Evolutionary conservation across 148 eudicot species (phyloP), one percentile per base, ranked within the genome.

Genomic region (Silene uniflora): DNA sequence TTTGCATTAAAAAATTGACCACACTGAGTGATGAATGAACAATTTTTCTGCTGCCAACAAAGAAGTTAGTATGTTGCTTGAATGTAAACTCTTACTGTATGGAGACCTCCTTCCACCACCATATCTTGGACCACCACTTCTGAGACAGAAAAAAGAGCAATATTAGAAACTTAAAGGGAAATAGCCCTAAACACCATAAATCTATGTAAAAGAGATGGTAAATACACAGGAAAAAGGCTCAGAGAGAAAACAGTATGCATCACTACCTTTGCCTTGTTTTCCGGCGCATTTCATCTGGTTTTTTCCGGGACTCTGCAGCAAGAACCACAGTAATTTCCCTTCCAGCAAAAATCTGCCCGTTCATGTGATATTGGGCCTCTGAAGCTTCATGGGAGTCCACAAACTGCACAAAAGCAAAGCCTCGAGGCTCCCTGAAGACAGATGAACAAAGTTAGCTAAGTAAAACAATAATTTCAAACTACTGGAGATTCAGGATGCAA

Each of bases 341-440:
- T 18, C 96, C 96, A 76, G 87, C 87, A 85, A 91, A 86, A 69
- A 87, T 74, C 77, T 84, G 83, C n/a, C 93, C 83, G 69, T 91
- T 85, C 89, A 91, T 89, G 67, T 86, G 88, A 71, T 89, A 86
- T 25, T 89, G 88, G 23, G 92, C 93, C 70, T 91, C 96, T 49
- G 82, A 85, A 44, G 96, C 92, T 25, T 91, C 96, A 81, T 82
- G 78, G 24, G 85, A 39, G 49, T 89, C 92, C 67, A 89, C 88
- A 81, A 87, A 91, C 86, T 91, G 86, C 79, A 91, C 96, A 86
- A 91, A 91, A 52, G 89, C 96, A 86, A 91, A 91, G 59, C 96
- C 92, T 65, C 96, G 90, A 72, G 96, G 96, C 68, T 89, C 86
- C 86, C 96, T 91, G 82, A 82, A 84, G 39, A 59, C 22, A 73